Evolutionary conservation across 495 filamentous ascomycete genomes (phyloP), one percentile per base, ranked within the genome.

Genomic region (Corynascus novoguineensis): DNA sequence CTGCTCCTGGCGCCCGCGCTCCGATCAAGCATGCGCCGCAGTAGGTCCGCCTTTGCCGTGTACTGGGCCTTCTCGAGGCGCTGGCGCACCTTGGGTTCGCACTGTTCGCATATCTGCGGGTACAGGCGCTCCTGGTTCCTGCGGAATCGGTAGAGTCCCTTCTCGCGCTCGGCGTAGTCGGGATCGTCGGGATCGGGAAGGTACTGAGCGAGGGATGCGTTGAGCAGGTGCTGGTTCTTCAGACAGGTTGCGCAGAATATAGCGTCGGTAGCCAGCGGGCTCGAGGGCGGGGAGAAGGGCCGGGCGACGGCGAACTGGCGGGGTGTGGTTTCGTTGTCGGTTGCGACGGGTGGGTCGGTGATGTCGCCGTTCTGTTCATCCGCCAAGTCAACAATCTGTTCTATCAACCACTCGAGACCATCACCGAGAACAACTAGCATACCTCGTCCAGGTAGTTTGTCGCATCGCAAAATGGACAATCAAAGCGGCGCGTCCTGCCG

Each of bases 31-130:
- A 87, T 81, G 58, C 85, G 81, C 50, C 86, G 71, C 28, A 93
- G 71, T 62, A 88, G 77, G 67, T 93, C 88, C 21, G 89, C 82
- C 67, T 90, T 88, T 11, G 89, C 90, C 37, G 83, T 85, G 68
- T 92, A 92, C 0, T 78, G 82, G 3, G 89, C 80, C 57, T 81
- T 73, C 32, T 81, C 74, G 22, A 96, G 83, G 56, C 82, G 80
- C 53, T 77, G 67, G 38, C 78, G 77, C 19, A 89, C 89, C 31
- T 68, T 75, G 7, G 85, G 83, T 57, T 86, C 83, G 68, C 91
- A 96, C 17, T 81, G 73, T 49, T 78, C 81, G 75, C 91, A 96
- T 28, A 95, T 83, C 63, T 91, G 89, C 11, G 91, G 91, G 69
- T 93, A 95, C 47, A 82, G 78, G 57, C 83, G 74, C 70, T 95